phyloP scores from a whole-genome alignment of 1,284 basidiomycete genomes.

The Pyrrhoderma noxium region DNA sequence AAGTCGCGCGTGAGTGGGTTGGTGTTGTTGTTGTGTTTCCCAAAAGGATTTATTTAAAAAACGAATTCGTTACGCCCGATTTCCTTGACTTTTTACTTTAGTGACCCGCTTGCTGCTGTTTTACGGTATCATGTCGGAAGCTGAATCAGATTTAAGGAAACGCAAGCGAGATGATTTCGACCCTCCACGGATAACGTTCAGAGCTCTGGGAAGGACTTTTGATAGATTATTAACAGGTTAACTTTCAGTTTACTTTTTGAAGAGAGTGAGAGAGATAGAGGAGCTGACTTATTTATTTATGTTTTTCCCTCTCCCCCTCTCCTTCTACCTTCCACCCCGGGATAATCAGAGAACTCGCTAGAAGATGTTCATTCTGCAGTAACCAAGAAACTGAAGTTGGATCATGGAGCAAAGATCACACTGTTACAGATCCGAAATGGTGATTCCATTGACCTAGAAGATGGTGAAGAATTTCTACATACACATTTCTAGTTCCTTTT shows the following conservation, averaged over 20 bases:
- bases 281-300: neutral
- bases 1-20: too few relatives aligned
- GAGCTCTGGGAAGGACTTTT: constrained; percentile 42
- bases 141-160: constrained; percentile 35
- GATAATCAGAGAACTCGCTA: constrained; percentile 47
- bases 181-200: constrained; percentile 49
- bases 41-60: too few relatives aligned
- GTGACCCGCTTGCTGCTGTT: neutral
- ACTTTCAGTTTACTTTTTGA: neutral
- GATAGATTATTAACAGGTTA: constrained; percentile 61
- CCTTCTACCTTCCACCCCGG: constrained; percentile 8
- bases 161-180: constrained; percentile 36
- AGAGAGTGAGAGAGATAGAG: neutral
- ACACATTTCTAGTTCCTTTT: neutral
- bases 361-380: constrained; percentile 48
- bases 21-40: too few relatives aligned
- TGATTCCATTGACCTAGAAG: constrained; percentile 55
- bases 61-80: too few relatives aligned
- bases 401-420: constrained; percentile 32
- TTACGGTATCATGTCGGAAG: too few relatives aligned
- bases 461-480: constrained; percentile 46
- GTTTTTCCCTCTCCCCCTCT: neutral
- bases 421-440: constrained; percentile 53
- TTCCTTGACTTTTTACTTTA: neutral
- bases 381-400: constrained; percentile 50